Conservation (phyloP, 2,329 filamentous ascomycete genomes). For the Thielaviopsis euricoi region DNA sequence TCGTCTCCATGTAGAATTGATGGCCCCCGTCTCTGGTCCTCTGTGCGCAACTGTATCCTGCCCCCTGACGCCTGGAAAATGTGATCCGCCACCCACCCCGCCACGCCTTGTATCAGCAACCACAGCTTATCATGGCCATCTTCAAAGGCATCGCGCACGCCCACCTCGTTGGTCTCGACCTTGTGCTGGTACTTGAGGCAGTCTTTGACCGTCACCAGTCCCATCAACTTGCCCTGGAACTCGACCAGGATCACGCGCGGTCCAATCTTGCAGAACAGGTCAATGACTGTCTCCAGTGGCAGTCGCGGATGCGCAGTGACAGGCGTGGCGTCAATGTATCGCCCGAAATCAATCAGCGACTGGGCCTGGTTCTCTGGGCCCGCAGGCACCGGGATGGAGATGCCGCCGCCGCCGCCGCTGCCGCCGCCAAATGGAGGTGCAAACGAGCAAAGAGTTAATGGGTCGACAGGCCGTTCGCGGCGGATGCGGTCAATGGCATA, state of each 20-base stretch:
- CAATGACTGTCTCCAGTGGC: conserved; percentile 92
- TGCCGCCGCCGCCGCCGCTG: background rate
- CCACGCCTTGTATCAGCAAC: conserved; percentile 35
- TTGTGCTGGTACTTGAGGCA: conserved; percentile 97
- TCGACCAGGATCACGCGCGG: conserved; percentile 87
- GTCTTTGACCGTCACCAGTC: conserved; percentile 90
- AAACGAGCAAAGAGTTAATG: conserved; percentile 60
- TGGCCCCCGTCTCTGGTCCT: conserved; percentile 28
- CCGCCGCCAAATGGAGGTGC: conserved; percentile 25
- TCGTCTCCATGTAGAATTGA: conserved; percentile 27
- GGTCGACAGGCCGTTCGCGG: conserved; percentile 48
- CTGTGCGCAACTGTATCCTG: conserved; percentile 34
- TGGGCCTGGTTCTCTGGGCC: conserved; percentile 37
- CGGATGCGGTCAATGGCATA: conserved; percentile 77
- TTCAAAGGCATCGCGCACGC: conserved; percentile 37
- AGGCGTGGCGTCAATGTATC: conserved; percentile 78
- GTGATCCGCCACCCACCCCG: conserved; percentile 41
- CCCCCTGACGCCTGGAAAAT: conserved; percentile 38
- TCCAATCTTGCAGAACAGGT: conserved; percentile 95
- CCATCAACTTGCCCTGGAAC: conserved; percentile 65
- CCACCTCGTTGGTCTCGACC: conserved; percentile 60
- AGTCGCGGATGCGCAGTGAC: conserved; percentile 82
- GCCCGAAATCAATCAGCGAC: conserved; percentile 57
- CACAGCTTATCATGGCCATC: conserved; percentile 47
- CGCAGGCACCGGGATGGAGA: conserved; percentile 21